Conservation (phyloP, 352 stramenopile genomes). For the Globisporangium paddicum region DNA sequence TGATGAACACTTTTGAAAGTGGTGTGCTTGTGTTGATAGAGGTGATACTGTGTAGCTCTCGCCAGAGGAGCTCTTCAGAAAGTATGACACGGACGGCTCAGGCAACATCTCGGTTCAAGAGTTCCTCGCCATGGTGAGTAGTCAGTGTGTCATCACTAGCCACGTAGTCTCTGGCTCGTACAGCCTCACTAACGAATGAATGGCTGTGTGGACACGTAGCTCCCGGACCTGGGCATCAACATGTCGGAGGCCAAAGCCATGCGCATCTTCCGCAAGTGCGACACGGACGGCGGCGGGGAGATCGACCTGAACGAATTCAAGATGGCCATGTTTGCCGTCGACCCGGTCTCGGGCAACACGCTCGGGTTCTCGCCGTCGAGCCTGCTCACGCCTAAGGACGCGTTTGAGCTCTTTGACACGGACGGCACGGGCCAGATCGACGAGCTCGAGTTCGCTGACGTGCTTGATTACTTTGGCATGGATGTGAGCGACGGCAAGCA, state of each 20-base stretch:
- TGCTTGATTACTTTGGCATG: slow-evolving; percentile 93
- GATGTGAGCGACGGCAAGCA: slow-evolving; percentile 87
- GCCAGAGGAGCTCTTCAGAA: slow-evolving; percentile 89
- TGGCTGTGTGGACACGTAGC: slow-evolving; percentile 23
- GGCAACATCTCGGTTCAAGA: slow-evolving; percentile 89
- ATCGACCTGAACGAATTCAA: slow-evolving; percentile 94
- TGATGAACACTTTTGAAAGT: background rate
- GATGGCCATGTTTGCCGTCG: slow-evolving; percentile 89
- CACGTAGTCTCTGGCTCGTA: too few relatives aligned
- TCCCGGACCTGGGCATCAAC: slow-evolving; percentile 83
- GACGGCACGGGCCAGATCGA: slow-evolving; percentile 89
- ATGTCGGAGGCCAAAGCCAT: slow-evolving; percentile 88
- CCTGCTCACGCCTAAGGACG: slow-evolving; percentile 81
- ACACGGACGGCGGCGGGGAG: slow-evolving; percentile 85
- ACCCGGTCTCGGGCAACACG: slow-evolving; percentile 80
- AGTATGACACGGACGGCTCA: slow-evolving; percentile 89
- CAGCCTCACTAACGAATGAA: background rate
- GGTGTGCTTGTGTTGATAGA: background rate
- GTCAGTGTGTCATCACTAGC: background rate
- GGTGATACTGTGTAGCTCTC: slow-evolving; percentile 43
- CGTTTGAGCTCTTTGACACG: slow-evolving; percentile 90
- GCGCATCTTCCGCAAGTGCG: slow-evolving; percentile 89
- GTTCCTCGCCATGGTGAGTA: slow-evolving; percentile 82
- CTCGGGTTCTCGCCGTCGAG: slow-evolving; percentile 81
- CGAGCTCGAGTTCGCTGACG: slow-evolving; percentile 91